Base-by-base conservation (phyloP, 768 basidiomycete species). In the Rhizopogon vinicolor region DNA sequence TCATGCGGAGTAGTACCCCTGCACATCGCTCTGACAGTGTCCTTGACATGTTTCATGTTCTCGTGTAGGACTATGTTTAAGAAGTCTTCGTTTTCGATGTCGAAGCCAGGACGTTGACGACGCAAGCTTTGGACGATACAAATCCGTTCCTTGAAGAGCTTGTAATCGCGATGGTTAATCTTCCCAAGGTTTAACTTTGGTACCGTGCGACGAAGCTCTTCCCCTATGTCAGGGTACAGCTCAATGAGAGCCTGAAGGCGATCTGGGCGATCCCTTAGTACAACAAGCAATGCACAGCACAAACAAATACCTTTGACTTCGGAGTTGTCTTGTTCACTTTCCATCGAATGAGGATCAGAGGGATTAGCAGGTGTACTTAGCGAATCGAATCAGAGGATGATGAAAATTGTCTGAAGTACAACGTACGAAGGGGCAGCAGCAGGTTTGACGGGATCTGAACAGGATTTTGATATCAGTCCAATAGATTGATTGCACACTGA, bases 141-240 rank as follows among this genome's bases (percentile, higher is more conserved):
- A 14, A 69, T 45, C 8, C 54, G 64, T 0, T 61, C 40, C 51
- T 69, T 69, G n/a, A 42, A 25, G 5, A 0, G 1, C 37, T 13
- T 53, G 52, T 61, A 65, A 0, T 63, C 64, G 2, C 0, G 10
- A 18, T 58, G 19, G 5, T 28, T 1, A 3, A 69, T 68, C 0
- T 22, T 35, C 7, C 3, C 29, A 7, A 25, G 22, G 9, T 60
- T 43, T 2, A 43, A 33, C n/a, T 51, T 25, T 28, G 43, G 37
- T 1, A 64, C 16, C 1, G 58, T 52, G 2, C 28, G 46, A 1
- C 4, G 7, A 1, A 58, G 44, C 5, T 44, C 25, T 0, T 62
- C 41, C 1, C 1, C 41, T 9, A 62, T 65, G 28, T 35, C 60
- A 0, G 69, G 67, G 54, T 61, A 60, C 5, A 42, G 31, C 9